Evolutionary conservation across 306 rosid genomes (phyloP), one percentile per base, ranked within the genome.

Genomic region (Quercus robur): DNA sequence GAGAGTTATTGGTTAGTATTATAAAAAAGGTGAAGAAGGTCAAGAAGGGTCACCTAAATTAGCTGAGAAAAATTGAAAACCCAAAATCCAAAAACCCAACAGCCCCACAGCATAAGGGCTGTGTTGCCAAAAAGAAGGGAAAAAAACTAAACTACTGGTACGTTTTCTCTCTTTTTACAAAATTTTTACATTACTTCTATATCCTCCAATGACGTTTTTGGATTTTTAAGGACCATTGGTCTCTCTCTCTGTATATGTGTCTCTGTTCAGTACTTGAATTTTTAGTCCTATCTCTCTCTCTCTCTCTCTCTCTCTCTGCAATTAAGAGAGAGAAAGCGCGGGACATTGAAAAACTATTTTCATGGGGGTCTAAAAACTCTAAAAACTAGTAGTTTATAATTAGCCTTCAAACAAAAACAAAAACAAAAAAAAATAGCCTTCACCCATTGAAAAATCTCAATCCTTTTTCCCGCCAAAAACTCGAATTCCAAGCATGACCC

Each of bases 241-340:
- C 82, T 89, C 78, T 44, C 67, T 5, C 70, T 5, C 18, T 49
- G 46, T 41, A 41, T 41, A 41, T 41, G 46, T 41, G 63, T 59
- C 76, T 84, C 85, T 87, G 86, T 87, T 83, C 71, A 89, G 85
- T 86, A 89, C 90, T 89, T 82, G 86, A 86, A 87, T 64, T 82
- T 79, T 79, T 74, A 21, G 79, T 85, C 90, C 88, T 82, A 77
- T 56, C 20, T 76, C 28, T 26, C 26, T 25, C 26, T 25, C 20
- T 76, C 28, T 26, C 26, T 25, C 26, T 25, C 61, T 17, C 76
- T 5, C 71, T 6, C 20, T 49, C 90, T 85, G 81, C 84, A 69
- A 82, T 86, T 78, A 78, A 28, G 73, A 77, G 70, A 73, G 70
- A 80, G 62, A 81, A 76, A 78, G 86, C 85, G 88, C 89, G 86